Conservation (phyloP, 495 filamentous ascomycete species). For the Podospora anserina region DNA sequence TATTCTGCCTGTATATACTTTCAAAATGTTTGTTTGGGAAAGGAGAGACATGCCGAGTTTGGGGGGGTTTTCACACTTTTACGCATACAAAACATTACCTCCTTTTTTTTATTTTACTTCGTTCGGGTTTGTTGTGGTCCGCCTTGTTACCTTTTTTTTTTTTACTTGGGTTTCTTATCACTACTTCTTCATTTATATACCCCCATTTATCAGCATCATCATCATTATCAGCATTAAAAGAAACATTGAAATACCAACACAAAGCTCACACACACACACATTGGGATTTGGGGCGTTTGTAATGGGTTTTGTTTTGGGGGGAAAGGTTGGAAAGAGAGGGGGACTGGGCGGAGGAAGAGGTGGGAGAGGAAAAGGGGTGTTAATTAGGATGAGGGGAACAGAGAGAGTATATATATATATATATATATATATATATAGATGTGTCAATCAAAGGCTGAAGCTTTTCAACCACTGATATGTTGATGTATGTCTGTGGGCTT, state of each 20-base stretch:
- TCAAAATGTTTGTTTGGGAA: not conserved
- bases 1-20: not conserved
- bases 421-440: too few relatives aligned
- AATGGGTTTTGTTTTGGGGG: not conserved
- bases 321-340: not conserved
- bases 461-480: not conserved
- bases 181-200: not conserved
- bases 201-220: not conserved
- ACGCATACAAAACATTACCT: not conserved
- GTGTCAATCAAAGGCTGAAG: not conserved
- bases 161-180: not conserved
- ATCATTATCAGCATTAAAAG: not conserved
- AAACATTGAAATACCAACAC: not conserved
- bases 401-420: too few relatives aligned
- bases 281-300: not conserved
- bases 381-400: too few relatives aligned
- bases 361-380: not conserved
- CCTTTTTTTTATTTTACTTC: not conserved
- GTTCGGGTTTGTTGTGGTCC: not conserved
- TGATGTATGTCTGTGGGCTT: not conserved
- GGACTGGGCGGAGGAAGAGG: too few relatives aligned
- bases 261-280: not conserved
- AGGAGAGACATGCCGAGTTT: not conserved
- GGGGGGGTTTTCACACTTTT: not conserved
- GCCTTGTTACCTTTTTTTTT: not conserved